phyloP scores from a whole-genome alignment of 192 early-diverging fungal species.

The Coemansia sp. region DNA sequence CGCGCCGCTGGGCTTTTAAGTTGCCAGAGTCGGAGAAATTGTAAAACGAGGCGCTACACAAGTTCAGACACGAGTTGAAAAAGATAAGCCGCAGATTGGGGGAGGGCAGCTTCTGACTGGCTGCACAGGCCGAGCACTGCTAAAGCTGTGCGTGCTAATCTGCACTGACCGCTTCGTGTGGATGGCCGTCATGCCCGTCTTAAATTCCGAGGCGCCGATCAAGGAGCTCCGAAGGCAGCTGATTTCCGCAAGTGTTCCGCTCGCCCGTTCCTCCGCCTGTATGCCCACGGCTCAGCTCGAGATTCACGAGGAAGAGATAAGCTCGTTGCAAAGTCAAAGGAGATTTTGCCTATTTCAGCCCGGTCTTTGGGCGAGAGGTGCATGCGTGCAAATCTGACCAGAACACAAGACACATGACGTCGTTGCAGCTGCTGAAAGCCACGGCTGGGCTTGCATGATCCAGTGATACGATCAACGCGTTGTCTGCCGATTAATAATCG shows the following conservation, averaged over 20 bases:
- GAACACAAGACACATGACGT: neutral
- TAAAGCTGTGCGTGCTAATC: neutral
- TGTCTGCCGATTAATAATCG: neutral
- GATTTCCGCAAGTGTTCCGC: constrained; percentile 5
- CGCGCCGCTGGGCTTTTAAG: constrained; percentile 4
- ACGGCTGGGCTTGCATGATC: neutral
- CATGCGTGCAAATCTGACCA: neutral
- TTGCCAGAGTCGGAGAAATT: constrained; percentile 7
- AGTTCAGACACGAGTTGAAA: neutral
- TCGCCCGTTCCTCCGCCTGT: neutral
- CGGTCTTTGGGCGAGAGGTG: neutral
- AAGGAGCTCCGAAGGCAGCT: neutral
- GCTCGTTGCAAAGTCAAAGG: neutral
- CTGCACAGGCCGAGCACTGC: constrained; percentile 2
- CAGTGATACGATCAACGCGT: neutral
- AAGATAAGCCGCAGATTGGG: constrained; percentile 13
- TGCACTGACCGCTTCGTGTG: neutral
- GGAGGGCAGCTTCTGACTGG: constrained; percentile 6
- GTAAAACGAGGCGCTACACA: neutral
- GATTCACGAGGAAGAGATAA: constrained; percentile 8
- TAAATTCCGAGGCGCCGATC: neutral
- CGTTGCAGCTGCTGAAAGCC: neutral
- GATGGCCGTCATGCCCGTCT: neutral
- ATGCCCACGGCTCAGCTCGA: neutral
- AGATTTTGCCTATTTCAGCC: constrained; percentile 7